Percentiles rank a stretch among this genome's conserved stretches.
Evolutionary conservation across 169 alveolate genomes (phyloP).

Genomic region (Toxoplasma gondii): DNA sequence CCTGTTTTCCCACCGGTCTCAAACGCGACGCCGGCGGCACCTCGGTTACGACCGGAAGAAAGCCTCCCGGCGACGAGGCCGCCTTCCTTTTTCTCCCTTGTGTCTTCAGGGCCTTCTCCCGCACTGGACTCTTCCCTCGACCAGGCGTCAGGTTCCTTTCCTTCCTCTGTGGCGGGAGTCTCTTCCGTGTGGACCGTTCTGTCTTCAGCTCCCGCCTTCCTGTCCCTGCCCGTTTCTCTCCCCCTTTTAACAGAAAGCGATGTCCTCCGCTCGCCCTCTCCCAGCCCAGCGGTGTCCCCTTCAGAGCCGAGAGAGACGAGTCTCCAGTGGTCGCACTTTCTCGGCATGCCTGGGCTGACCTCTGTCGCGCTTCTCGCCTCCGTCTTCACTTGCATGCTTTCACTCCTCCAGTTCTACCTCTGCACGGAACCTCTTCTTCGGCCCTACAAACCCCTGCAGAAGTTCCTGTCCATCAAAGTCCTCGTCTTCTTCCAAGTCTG

Average conservation of each 20-base stretch:
- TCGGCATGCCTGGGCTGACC: neutral
- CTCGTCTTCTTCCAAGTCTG: conserved; percentile 53
- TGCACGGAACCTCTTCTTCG: conserved; percentile 46
- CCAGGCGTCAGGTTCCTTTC: too few species aligned
- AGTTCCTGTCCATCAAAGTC: conserved; percentile 40
- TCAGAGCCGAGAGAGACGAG: neutral
- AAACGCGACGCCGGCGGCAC: too few species aligned
- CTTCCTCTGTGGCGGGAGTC: too few species aligned
- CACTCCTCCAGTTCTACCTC: conserved; percentile 53
- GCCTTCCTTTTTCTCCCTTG: too few species aligned
- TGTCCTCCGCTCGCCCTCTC: too few species aligned
- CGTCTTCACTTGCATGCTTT: conserved; percentile 41
- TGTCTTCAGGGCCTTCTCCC: too few species aligned
- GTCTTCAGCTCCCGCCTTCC: neutral
- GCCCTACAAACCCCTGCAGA: conserved; percentile 48
- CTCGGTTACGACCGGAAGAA: too few species aligned
- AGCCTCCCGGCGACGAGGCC: too few species aligned
- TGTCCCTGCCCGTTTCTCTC: neutral
- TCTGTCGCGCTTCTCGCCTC: conserved; percentile 22
- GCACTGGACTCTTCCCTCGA: too few species aligned
- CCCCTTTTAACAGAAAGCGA: too few species aligned
- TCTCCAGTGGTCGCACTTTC: neutral
- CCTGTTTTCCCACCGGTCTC: neutral
- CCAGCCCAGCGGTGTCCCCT: too few species aligned
- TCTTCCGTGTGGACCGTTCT: neutral